phyloP scores from a whole-genome alignment of 345 rosid species.

The Raphanus raphanistrum region DNA sequence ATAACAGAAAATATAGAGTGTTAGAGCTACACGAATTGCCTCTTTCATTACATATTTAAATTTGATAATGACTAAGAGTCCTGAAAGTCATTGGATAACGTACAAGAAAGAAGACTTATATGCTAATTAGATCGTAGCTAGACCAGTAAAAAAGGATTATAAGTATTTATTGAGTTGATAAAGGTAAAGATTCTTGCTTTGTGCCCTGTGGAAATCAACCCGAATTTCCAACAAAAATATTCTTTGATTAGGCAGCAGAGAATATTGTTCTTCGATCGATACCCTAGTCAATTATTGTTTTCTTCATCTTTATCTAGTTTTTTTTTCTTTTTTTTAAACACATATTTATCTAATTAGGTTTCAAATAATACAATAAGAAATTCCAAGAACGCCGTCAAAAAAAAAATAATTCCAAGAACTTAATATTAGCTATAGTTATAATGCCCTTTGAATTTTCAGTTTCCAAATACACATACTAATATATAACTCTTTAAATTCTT shows the following conservation, averaged over 20 bases:
- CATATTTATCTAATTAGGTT: too few relatives aligned
- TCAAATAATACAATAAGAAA: too few relatives aligned
- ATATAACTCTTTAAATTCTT: too few relatives aligned
- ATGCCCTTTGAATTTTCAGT: too few relatives aligned
- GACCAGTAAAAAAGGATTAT: constrained; percentile 2
- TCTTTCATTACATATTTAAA: neutral
- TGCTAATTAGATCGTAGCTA: constrained; percentile 12
- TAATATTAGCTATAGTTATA: too few relatives aligned
- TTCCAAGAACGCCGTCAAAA: too few relatives aligned
- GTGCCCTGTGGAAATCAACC: constrained; percentile 19
- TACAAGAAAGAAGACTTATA: constrained; percentile 18
- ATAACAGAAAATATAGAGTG: neutral
- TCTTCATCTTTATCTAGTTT: constrained; percentile 13
- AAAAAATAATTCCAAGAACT: too few relatives aligned
- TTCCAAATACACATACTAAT: too few relatives aligned
- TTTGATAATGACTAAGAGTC: neutral
- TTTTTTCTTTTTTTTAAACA: too few relatives aligned
- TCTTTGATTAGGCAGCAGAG: constrained; percentile 20
- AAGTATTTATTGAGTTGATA: constrained; percentile 20
- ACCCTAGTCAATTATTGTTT: constrained; percentile 1
- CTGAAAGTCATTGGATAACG: constrained; percentile 12
- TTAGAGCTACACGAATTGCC: constrained; percentile 5
- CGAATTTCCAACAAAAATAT: constrained; percentile 18
- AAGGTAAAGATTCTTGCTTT: constrained; percentile 8
- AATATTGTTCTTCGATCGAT: constrained; percentile 38